These are phyloP conservation scores for Metschnikowia shivogae DNA, from an alignment of 805 yeast species.

Conservation along the genomic window DNA sequence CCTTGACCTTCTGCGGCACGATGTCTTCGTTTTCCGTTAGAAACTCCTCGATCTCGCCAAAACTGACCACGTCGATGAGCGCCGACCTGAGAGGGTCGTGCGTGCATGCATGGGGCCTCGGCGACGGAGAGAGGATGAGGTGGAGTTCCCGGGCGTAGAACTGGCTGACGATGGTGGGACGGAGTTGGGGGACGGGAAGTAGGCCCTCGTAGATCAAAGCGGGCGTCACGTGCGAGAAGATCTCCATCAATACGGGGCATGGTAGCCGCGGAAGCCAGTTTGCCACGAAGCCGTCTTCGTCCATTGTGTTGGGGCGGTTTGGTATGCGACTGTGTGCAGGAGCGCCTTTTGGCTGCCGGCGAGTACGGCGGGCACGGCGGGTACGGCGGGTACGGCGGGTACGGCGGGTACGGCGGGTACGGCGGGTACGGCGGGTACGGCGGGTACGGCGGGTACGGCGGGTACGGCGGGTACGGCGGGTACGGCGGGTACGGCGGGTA, in stretches of 20 bases:
- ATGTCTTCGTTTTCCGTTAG: slow-evolving; percentile 26
- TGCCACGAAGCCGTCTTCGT: slow-evolving; percentile 7
- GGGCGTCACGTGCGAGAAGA: slow-evolving; percentile 8
- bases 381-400: no score
- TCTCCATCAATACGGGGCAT: slow-evolving; percentile 11
- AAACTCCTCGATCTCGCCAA: slow-evolving; percentile 31
- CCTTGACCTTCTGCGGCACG: slow-evolving; percentile 23
- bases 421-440: no score
- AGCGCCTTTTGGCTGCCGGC: no score
- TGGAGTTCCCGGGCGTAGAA: slow-evolving; percentile 32
- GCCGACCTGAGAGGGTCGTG: slow-evolving; percentile 8
- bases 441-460: no score
- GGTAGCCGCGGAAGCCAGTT: slow-evolving; percentile 12
- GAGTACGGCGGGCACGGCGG: no score
- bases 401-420: no score
- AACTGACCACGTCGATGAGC: slow-evolving; percentile 20
- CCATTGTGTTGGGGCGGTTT: slow-evolving; percentile 4
- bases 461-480: no score
- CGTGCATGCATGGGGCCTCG: slow-evolving; percentile 19
- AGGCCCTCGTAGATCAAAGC: slow-evolving; percentile 11
- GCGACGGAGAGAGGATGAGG: slow-evolving; percentile 29
- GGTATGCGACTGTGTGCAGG: background rate
- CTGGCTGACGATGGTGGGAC: slow-evolving; percentile 22
- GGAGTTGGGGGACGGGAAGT: slow-evolving; percentile 16
- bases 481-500: no score